Conservation (phyloP, 1,139 yeast genomes). For the Geotrichum fermentans region DNA sequence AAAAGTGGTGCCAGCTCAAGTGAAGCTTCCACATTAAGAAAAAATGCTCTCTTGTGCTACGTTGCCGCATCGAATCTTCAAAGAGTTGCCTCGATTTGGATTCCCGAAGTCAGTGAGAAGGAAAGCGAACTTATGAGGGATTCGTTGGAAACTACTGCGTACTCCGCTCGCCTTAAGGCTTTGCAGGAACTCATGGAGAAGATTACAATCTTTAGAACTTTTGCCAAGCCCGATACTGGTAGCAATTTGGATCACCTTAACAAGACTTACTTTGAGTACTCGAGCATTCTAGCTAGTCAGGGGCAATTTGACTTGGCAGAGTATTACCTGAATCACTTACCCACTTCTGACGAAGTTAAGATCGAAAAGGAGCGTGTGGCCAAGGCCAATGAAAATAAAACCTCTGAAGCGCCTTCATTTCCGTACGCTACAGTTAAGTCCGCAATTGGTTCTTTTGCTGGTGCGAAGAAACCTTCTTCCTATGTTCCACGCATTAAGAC, state of each 20-base stretch:
- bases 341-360: constrained; percentile 57
- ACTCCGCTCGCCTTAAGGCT: constrained; percentile 81
- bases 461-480: constrained; percentile 14
- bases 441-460: constrained; percentile 14
- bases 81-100: constrained; percentile 78
- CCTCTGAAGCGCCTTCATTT: constrained; percentile 15
- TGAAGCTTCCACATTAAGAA: constrained; percentile 46
- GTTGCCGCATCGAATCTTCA: constrained; percentile 79
- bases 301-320: constrained; percentile 84
- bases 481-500: constrained; percentile 19
- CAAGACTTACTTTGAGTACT: constrained; percentile 66
- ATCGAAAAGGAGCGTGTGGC: constrained; percentile 73
- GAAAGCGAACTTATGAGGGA: constrained; percentile 52
- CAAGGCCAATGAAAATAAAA: constrained; percentile 47
- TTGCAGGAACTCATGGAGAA: constrained; percentile 80
- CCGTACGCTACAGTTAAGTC: constrained; percentile 17
- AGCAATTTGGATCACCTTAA: constrained; percentile 50
- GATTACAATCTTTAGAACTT: constrained; percentile 65
- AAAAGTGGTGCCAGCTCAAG: constrained; percentile 29
- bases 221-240: constrained; percentile 20
- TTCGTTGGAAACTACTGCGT: constrained; percentile 49
- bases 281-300: constrained; percentile 70
- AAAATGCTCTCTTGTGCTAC: constrained; percentile 72
- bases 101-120: constrained; percentile 58
- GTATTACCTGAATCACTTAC: constrained; percentile 62